Evolutionary conservation across 495 filamentous ascomycete species (phyloP), one percentile per base, ranked within the genome.

Genomic region (Letharia columbiana): DNA sequence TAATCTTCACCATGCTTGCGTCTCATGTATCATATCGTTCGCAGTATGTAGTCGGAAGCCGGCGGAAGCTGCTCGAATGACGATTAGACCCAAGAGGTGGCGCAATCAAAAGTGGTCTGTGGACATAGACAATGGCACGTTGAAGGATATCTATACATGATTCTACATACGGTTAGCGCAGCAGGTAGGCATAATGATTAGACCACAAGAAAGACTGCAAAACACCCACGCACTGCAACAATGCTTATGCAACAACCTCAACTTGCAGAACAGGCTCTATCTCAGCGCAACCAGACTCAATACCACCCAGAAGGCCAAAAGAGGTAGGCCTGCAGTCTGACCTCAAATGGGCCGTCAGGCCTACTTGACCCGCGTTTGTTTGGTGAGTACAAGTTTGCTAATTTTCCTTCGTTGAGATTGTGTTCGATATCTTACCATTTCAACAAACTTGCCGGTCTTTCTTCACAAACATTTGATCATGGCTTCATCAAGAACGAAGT

Each of bases 301-400:
- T 60, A 41, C 17, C 23, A 28, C 23, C 23, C 23, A 28, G 20
- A 11, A 20, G 35, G 35, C 18, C 31, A 20, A 31, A 20, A 20
- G 0, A 2, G 13, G 33, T 4, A 23, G 7, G 0, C 9, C 7
- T 35, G 5, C 7, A 2, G 17, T 9, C 10, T 35, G 7, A 8
- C 31, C 15, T 45, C n/a, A 49, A 37, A 84, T 84, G 81, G 81
- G 81, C 60, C 77, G 79, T 70, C 79, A 77, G 69, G 76, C 76
- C 65, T 82, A 80, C 71, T 69, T 84, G 69, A 80, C 78, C 70
- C 74, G 79, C 68, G 75, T 84, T 63, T 80, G 80, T 74, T 72
- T 84, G 77, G 81, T 84, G 80, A 75, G 81, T 73, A 64, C 31
- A 47, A 61, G n/a, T 60, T 4, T 60, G 20, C 35, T 39, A 15